Evolutionary conservation across 139 green algal genomes (phyloP).

Genomic region (Chlorella sp.): DNA sequence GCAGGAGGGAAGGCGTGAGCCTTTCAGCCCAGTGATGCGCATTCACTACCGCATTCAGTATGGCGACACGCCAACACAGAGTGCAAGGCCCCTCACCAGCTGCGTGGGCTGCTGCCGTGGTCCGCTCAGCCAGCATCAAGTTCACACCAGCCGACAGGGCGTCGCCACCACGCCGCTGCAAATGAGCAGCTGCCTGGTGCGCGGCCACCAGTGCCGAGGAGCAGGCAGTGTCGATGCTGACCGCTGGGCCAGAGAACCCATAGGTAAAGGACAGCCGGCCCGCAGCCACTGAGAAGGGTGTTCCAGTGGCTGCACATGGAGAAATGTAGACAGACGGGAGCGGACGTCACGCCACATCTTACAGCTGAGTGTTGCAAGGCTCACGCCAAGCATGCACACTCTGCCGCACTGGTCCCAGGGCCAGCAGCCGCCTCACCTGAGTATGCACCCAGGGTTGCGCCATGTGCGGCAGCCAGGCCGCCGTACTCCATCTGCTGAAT

Average conservation of each 20-base stretch:
- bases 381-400: too few species aligned
- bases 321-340: neutral
- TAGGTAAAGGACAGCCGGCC: conserved; percentile 69
- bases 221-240: conserved; percentile 81
- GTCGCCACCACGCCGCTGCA: conserved; percentile 11
- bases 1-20: neutral
- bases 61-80: neutral
- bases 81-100: neutral
- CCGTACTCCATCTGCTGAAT: conserved; percentile 82
- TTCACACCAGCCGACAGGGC: conserved; percentile 54
- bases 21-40: too few species aligned
- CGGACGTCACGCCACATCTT: neutral
- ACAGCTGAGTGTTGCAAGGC: too few species aligned
- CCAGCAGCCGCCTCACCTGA: neutral
- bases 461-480: neutral
- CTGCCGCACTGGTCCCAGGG: neutral
- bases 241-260: conserved; percentile 46
- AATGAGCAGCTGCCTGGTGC: conserved; percentile 50
- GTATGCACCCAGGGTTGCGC: neutral
- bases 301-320: conserved; percentile 49
- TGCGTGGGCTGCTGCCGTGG: conserved; percentile 47
- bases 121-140: conserved; percentile 42
- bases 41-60: too few species aligned
- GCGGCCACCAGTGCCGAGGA: conserved; percentile 86
- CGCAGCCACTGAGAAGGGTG: conserved; percentile 42